Base-by-base conservation (phyloP, 1,139 yeast species). In the Kazachstania sp. region DNA sequence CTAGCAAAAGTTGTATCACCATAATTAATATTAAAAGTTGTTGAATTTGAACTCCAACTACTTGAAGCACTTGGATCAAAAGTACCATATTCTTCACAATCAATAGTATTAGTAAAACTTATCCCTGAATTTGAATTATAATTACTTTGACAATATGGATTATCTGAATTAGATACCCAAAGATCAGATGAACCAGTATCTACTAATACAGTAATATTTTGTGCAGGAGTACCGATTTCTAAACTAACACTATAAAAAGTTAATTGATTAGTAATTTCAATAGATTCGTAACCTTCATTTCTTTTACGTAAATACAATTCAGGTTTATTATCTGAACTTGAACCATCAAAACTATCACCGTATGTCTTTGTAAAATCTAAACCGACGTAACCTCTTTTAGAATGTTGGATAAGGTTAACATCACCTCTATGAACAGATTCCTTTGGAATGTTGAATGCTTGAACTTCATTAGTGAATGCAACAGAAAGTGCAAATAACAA, bases 161-260 rank as follows among this genome's bases (percentile, higher is more conserved):
- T 59, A 15, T 51, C 44, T 8, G 60, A 51, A 4, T 58, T 55
- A 18, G 56, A 54, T n/a, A 82, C 78, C 90, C 90, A 83, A 49
- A 83, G 65, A 60, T 83, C 90, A 4, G 85, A 73, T 1, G 86
- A 80, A 0, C 90, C 90, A 3, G 90, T 83, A 57, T 83, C 90
- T 16, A 84, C 65, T 52, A 80, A 67, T 1, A 80, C 79, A 5
- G 68, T 68, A 30, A 82, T 72, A 8, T 69, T 61, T 54, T 78
- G 80, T 0, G 69, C 60, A 7, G 79, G 73, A 1, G 84, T 73
- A 4, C 92, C 90, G 23, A 83, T 57, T 9, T 53, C 52, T 26
- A 63, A 46, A 5, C 56, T 53, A 4, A 61, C 64, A 1, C 65
- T 56, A 45, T 62, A 63, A 40, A 59, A 62, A 37, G 53, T 54